Evolutionary conservation across 2,329 filamentous ascomycete species (phyloP), one percentile per base, ranked within the genome.

Genomic region (Epichloe elymi): DNA sequence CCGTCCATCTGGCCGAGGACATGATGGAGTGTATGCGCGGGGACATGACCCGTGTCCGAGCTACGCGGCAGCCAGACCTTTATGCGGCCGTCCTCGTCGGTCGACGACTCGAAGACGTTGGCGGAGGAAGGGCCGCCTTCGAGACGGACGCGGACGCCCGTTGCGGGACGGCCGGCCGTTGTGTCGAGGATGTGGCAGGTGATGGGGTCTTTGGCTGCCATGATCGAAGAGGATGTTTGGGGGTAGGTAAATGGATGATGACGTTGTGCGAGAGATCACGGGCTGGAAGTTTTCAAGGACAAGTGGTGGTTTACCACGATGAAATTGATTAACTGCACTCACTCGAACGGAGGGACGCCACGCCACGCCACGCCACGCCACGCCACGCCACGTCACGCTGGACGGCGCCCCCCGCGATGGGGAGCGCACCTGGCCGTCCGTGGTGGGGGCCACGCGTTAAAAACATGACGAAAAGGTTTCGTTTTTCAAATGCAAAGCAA

Each of bases 111-210:
- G 66, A 86, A 88, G 54, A 57, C 63, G 59, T 59, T 50, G 17
- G 63, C 55, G 12, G 63, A 53, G 53, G 62, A 52, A 41, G 53
- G 59, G 47, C 63, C 66, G 5, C 46, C 37, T 46, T 80, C 71
- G 20, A 89, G 78, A 50, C 76, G 80, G 52, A 90, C 85, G 56
- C 75, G 74, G 60, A 93, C 78, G 55, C 74, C 72, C 51, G 74
- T 67, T 15, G 80, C 87, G 20, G 87, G 87, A 52, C 75, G 76
- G 61, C 87, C 87, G 54, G 77, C 71, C n/a, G 81, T 78, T 11
- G 86, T 91, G 74, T 93, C 86, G 65, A 93, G 86, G 67, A 90
- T 79, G 73, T 93, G 87, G 73, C 86, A 91, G 66, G 87, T 91
- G 62, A 93, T 91, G 63, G 79, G 80, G 63, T 82, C 79, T 62